These are phyloP conservation scores for Venturiaceae sp. DNA, from an alignment of 2,329 filamentous ascomycete species.

Conservation along the genomic window DNA sequence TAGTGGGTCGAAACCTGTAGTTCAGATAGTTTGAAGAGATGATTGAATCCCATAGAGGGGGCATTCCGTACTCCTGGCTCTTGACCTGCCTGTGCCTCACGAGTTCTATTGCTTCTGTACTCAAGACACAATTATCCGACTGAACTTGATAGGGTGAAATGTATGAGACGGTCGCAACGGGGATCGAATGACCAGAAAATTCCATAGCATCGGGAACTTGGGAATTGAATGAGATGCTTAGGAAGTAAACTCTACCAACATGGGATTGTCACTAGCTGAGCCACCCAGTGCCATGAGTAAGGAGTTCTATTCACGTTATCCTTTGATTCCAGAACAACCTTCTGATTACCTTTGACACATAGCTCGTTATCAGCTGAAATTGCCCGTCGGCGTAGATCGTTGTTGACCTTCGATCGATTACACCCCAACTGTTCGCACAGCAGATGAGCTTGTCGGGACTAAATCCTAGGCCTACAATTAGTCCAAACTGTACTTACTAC, in stretches of 20 bases:
- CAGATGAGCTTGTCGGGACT: background rate
- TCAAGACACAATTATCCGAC: background rate
- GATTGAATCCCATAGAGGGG: background rate
- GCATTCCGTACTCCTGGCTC: background rate
- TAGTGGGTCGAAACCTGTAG: background rate
- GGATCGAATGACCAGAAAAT: background rate
- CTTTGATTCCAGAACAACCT: background rate
- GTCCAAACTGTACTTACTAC: background rate
- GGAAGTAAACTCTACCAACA: background rate
- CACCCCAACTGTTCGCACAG: background rate
- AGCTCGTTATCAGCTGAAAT: no score
- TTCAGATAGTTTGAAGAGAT: background rate
- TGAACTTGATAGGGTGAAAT: background rate
- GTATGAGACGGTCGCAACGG: background rate
- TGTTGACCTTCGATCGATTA: no score
- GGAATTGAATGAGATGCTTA: background rate
- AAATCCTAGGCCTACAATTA: background rate
- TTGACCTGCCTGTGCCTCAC: background rate
- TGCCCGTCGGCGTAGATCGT: background rate
- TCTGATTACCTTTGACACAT: no score
- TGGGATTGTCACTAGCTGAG: background rate
- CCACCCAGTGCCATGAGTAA: background rate
- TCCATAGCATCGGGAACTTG: background rate
- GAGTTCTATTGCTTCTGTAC: background rate
- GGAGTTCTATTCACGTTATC: background rate